Evolutionary conservation across 2,329 filamentous ascomycete species (phyloP), one percentile per base, ranked within the genome.

Genomic region (Rutstroemia sp.): DNA sequence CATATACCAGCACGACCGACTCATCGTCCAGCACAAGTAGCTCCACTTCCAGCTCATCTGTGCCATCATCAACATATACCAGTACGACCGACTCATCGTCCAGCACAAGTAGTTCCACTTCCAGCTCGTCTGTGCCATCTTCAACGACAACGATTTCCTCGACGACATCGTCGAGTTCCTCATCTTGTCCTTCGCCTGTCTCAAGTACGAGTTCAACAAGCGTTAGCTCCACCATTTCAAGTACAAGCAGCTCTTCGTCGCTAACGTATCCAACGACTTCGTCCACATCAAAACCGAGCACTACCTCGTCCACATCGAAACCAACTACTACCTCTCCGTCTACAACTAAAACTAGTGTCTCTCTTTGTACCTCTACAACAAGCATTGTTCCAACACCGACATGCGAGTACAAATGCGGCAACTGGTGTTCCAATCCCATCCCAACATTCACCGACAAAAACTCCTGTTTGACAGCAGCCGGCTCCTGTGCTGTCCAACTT

Each of bases 361-460:
- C 59, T n/a, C 66, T 77, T 52, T 82, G 79, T 69, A 78, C 75
- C 9, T 69, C 73, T 49, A 79, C 76, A 23, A 67, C 44, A n/a
- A 62, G 56, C 3, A 56, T 57, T 23, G 52, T 74, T 10, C 66
- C 74, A 23, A 74, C 77, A 9, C 68, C 76, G 49, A 71, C 69
- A 30, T 82, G 79, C 68, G 79, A 82, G 66, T 82, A 79, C 69
- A 71, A 75, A 61, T 77, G 76, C 61, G 80, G 79, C 49, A 75
- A 73, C 59, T 82, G 79, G 78, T 81, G 78, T 65, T 74, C 74
- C 39, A 72, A 71, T 47, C 72, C 77, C 14, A 66, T 82, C 12
- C 79, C 78, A 23, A 69, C 75, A 61, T 82, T 75, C 70, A 66
- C 67, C 42, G 71, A 79, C 64, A 60, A 70, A 56, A 59, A 65